phyloP scores from a whole-genome alignment of 495 filamentous ascomycete genomes.

The Aspergillus nidulans region DNA sequence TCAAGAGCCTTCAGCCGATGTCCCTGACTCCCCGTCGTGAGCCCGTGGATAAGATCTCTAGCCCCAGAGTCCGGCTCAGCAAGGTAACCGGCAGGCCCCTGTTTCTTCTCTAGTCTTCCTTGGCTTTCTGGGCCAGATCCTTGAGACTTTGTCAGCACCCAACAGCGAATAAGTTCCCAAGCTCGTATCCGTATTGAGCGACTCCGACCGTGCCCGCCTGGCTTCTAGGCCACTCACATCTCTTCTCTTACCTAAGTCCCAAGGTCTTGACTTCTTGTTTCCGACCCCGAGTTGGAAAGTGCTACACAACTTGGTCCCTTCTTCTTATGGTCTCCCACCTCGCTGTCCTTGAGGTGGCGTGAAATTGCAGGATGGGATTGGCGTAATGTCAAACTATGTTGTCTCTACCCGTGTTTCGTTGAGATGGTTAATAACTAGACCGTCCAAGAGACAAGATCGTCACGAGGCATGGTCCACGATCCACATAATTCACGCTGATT shows the following conservation, averaged over 20 bases:
- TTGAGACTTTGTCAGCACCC: background rate
- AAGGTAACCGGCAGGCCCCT: background rate
- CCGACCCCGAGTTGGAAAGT: background rate
- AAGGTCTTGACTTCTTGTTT: background rate
- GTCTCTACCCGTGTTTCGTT: background rate
- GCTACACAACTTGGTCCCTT: background rate
- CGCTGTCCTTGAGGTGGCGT: background rate
- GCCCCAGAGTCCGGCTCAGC: background rate
- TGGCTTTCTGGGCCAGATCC: background rate
- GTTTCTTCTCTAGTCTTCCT: background rate
- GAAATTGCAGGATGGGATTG: conserved; percentile 2
- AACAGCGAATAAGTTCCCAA: background rate
- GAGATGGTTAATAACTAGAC: background rate
- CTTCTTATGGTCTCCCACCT: background rate
- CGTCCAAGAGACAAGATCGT: background rate
- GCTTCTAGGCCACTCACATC: background rate
- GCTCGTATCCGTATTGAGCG: conserved; percentile 1
- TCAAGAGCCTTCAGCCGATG: background rate
- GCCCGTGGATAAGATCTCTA: background rate
- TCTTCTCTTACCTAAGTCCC: background rate
- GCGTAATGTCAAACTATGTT: background rate
- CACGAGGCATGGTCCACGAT: background rate
- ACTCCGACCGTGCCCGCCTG: background rate
- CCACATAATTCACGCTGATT: background rate
- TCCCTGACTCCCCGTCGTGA: background rate